Percentiles rank a stretch among this genome's conserved stretches.
These are phyloP conservation scores for Endocalyx cinctus DNA, from an alignment of 2,329 filamentous ascomycete genomes.

Conservation along the genomic window DNA sequence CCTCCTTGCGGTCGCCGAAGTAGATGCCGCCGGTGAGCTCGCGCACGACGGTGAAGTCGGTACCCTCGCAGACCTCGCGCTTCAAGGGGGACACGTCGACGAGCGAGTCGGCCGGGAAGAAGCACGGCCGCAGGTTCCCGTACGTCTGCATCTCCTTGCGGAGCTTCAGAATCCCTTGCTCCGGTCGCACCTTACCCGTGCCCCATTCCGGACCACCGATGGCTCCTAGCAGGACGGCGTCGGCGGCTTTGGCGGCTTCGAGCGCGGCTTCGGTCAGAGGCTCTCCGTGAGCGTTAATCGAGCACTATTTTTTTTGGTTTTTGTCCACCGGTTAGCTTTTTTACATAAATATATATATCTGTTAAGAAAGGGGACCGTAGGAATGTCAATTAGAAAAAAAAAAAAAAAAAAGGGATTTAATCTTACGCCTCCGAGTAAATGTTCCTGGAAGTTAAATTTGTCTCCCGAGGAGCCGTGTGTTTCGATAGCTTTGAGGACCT, in stretches of 20 bases:
- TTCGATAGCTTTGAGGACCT: conserved; percentile 79
- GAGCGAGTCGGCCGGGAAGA: conserved; percentile 84
- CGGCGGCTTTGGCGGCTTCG: conserved; percentile 73
- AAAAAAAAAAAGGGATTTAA: conserved; percentile 1
- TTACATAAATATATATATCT: conserved; percentile 1
- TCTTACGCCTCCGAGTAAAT: conserved; percentile 74
- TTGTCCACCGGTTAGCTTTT: conserved; percentile 4
- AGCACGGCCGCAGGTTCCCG: conserved; percentile 93
- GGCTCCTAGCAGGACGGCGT: conserved; percentile 87
- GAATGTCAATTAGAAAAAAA: too few relatives aligned
- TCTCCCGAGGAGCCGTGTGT: conserved; percentile 61
- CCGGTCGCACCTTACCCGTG: conserved; percentile 79
- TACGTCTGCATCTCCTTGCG: conserved; percentile 93
- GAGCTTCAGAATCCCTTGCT: conserved; percentile 85
- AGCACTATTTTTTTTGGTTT: conserved; percentile 55
- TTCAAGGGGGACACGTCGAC: conserved; percentile 85
- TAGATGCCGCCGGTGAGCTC: conserved; percentile 93
- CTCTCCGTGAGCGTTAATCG: conserved; percentile 75
- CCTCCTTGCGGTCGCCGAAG: conserved; percentile 85
- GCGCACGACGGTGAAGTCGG: conserved; percentile 88
- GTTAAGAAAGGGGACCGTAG: conserved; percentile 1
- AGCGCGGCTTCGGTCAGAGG: conserved; percentile 83
- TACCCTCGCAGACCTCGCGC: conserved; percentile 76
- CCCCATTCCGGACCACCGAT: conserved; percentile 98
- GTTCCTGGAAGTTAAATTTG: conserved; percentile 85